A percentile compares a stretch with the other conserved stretches of the same genome.
These are phyloP conservation scores for Fusarium pseudocircinatum DNA, from an alignment of 2,329 filamentous ascomycete species.

Conservation along the genomic window DNA sequence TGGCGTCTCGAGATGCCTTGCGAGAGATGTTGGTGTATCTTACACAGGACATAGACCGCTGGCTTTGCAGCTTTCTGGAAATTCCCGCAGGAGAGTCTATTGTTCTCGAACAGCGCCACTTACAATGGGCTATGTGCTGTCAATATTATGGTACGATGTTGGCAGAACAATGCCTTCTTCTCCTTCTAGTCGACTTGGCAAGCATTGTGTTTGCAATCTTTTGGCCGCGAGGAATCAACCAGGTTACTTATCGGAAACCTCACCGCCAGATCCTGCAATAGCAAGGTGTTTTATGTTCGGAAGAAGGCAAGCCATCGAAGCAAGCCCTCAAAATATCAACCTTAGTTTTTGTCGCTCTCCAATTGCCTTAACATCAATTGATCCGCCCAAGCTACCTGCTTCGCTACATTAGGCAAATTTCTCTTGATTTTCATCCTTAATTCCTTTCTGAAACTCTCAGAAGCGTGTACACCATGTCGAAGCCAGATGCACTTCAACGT, in stretches of 20 bases:
- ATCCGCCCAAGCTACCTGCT: too few relatives aligned
- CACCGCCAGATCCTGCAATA: not conserved
- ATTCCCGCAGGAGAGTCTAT: not conserved
- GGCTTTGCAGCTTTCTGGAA: rapidly evolving
- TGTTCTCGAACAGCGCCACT: not conserved
- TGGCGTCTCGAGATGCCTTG: too few relatives aligned
- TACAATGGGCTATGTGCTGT: not conserved
- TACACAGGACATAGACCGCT: not conserved
- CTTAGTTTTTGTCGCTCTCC: not conserved
- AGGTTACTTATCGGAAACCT: not conserved
- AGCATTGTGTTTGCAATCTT: not conserved
- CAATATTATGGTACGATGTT: not conserved
- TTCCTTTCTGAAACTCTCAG: too few relatives aligned
- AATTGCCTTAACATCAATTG: not conserved
- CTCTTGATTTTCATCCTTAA: not conserved
- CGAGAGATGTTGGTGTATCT: not conserved
- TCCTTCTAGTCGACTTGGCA: not conserved
- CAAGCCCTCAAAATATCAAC: not conserved
- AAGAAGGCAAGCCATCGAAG: not conserved
- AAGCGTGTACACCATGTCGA: not conserved
- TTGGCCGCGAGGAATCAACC: not conserved
- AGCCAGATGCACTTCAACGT: not conserved
- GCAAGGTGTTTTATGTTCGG: too few relatives aligned
- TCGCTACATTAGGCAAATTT: too few relatives aligned
- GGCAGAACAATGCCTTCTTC: not conserved